These are phyloP conservation scores for Diplodia seriata DNA, from an alignment of 2,329 filamentous ascomycete genomes.

Conservation along the genomic window DNA sequence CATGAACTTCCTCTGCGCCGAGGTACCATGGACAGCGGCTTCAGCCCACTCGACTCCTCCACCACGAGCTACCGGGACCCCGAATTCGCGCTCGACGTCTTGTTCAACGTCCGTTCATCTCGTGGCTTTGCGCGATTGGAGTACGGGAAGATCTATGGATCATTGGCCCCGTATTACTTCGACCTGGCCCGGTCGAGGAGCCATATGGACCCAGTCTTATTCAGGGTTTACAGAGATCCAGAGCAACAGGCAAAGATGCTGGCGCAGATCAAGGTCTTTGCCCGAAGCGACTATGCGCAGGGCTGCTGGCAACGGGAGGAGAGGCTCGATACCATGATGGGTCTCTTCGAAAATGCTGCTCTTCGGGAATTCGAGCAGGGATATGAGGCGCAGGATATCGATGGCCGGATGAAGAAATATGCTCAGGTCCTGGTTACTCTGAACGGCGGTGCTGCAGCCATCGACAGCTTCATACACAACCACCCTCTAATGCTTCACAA, in stretches of 20 bases:
- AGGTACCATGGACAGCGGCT: constrained; percentile 68
- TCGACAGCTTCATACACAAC: constrained; percentile 88
- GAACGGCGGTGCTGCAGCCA: constrained; percentile 78
- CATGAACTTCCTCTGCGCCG: constrained; percentile 36
- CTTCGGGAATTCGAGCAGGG: constrained; percentile 91
- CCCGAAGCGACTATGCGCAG: constrained; percentile 78
- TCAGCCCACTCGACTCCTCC: constrained; percentile 69
- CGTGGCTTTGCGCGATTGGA: constrained; percentile 86
- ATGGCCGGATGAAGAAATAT: constrained; percentile 87
- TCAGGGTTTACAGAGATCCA: constrained; percentile 84
- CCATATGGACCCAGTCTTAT: constrained; percentile 82
- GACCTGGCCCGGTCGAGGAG: constrained; percentile 76
- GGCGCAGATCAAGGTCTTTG: constrained; percentile 78
- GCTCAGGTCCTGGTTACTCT: constrained; percentile 83
- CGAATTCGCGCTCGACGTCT: constrained; percentile 69
- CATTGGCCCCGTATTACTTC: constrained; percentile 85
- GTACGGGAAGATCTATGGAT: constrained; percentile 89
- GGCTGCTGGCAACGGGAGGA: constrained; percentile 76
- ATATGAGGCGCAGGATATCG: constrained; percentile 86
- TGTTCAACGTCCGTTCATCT: constrained; percentile 76
- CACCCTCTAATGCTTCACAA: constrained; percentile 82
- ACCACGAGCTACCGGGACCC: constrained; percentile 58
- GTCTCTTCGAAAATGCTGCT: constrained; percentile 88
- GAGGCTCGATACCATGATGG: constrained; percentile 75
- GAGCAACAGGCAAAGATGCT: constrained; percentile 91